Conservation (phyloP, 371 early-diverging fungal genomes). For the Mortierella polycephala region DNA sequence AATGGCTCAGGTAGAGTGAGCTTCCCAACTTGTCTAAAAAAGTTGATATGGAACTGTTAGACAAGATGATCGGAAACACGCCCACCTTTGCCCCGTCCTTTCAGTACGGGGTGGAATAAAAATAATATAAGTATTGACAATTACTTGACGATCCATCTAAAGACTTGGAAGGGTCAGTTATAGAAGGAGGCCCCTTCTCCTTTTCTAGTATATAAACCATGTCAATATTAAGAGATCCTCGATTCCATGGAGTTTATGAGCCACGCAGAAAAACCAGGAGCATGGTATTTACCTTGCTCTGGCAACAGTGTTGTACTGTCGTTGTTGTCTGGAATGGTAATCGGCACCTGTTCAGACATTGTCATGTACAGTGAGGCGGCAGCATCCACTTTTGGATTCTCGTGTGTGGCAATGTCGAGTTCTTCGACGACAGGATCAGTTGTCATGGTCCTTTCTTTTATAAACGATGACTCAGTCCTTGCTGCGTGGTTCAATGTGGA, state of each 20-base stretch:
- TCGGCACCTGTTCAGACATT: background rate
- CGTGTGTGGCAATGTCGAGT: conserved; percentile 3
- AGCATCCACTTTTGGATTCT: background rate
- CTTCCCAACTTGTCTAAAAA: background rate
- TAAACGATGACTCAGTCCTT: background rate
- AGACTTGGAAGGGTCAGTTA: background rate
- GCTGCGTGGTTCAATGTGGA: conserved; percentile 9
- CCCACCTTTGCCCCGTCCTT: no score
- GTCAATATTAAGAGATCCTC: background rate
- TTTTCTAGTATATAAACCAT: conserved; percentile 11
- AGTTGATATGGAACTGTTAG: background rate
- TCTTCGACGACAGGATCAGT: conserved; percentile 14
- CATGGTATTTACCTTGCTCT: no score
- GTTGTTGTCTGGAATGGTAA: no score
- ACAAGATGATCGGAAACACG: no score
- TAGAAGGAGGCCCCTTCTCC: conserved; percentile 15
- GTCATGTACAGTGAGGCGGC: conserved; percentile 1
- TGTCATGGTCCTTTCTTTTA: conserved; percentile 6
- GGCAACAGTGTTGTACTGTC: no score
- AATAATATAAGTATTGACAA: background rate
- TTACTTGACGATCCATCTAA: conserved; percentile 17
- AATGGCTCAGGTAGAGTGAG: conserved; percentile 8
- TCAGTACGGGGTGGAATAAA: no score
- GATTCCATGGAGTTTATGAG: no score
- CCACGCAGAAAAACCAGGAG: no score